A percentile compares a stretch with the other conserved stretches of the same genome.
Evolutionary conservation across 805 yeast genomes (phyloP).

Genomic region (Schwanniomyces vanrijiae): DNA sequence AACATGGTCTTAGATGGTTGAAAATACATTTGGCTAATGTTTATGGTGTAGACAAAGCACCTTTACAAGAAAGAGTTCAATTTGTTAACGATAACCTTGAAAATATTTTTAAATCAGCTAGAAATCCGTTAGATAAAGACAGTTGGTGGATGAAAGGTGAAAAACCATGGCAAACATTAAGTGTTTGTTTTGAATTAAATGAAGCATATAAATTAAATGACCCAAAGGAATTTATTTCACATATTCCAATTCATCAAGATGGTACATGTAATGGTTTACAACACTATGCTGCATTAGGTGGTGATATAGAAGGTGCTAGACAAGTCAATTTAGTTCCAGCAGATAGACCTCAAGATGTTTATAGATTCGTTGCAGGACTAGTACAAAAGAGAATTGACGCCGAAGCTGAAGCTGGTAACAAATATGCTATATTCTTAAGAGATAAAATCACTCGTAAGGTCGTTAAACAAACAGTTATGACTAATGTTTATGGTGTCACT

Average conservation of each 20-base stretch:
- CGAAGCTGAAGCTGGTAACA: constrained; percentile 55
- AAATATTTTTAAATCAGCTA: constrained; percentile 56
- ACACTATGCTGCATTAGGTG: constrained; percentile 86
- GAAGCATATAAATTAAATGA: constrained; percentile 62
- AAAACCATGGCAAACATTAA: constrained; percentile 81
- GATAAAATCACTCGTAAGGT: constrained; percentile 79
- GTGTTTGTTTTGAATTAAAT: constrained; percentile 64
- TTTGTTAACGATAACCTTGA: constrained; percentile 60
- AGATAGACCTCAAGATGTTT: constrained; percentile 76
- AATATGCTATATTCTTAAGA: constrained; percentile 52
- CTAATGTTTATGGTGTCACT: constrained; percentile 96
- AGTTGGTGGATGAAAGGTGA: constrained; percentile 76
- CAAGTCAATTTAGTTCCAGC: constrained; percentile 76
- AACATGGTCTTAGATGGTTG: constrained; percentile 66
- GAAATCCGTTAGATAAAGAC: constrained; percentile 55
- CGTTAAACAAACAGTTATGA: constrained; percentile 97
- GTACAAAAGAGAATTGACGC: constrained; percentile 55
- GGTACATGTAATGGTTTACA: constrained; percentile 87
- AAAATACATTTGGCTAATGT: constrained; percentile 74
- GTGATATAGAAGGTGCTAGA: constrained; percentile 78
- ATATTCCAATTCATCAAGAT: constrained; percentile 81
- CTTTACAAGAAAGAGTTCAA: constrained; percentile 60
- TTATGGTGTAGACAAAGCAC: constrained; percentile 72
- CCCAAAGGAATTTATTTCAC: constrained; percentile 65
- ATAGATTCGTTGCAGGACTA: constrained; percentile 64